Conservation (phyloP, 2,329 filamentous ascomycete genomes). For the Zasmidium angulare region DNA sequence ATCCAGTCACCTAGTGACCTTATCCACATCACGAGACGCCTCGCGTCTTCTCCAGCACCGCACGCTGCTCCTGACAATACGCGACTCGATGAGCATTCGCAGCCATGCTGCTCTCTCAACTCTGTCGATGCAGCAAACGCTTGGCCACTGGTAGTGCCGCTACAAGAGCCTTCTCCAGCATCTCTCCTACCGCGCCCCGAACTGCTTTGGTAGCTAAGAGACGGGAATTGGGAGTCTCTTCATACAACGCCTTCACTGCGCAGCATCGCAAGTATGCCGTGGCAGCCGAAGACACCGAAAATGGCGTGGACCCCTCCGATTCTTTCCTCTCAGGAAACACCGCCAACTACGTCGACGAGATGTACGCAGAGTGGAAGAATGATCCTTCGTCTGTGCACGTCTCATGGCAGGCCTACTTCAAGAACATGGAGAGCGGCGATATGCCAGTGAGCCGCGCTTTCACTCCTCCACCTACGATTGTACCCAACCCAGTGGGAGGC, state of each 20-base stretch:
- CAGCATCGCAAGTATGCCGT: slow-evolving; percentile 59
- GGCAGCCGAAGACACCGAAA: slow-evolving; percentile 57
- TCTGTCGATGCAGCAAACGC: slow-evolving; percentile 65
- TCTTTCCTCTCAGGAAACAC: slow-evolving; percentile 96
- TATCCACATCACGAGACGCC: not conserved
- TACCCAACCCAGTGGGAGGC: slow-evolving; percentile 77
- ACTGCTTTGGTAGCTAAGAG: slow-evolving; percentile 50
- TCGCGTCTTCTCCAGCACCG: not conserved
- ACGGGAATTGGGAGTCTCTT: slow-evolving; percentile 45
- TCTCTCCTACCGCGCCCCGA: slow-evolving; percentile 37
- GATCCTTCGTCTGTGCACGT: slow-evolving; percentile 92
- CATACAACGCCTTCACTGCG: slow-evolving; percentile 43
- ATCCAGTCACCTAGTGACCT: not conserved
- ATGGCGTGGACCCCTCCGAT: slow-evolving; percentile 80
- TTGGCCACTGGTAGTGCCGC: slow-evolving; percentile 58
- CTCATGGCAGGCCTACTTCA: slow-evolving; percentile 99
- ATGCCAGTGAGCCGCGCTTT: slow-evolving; percentile 98
- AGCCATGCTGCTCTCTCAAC: slow-evolving; percentile 69
- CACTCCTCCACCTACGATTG: slow-evolving; percentile 88
- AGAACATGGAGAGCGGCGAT: slow-evolving; percentile 96
- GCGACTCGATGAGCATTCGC: slow-evolving; percentile 14
- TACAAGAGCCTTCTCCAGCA: slow-evolving; percentile 45
- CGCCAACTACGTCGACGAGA: slow-evolving; percentile 98
- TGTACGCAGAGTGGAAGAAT: slow-evolving; percentile 97
- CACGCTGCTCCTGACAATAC: not conserved